Conservation (phyloP, 495 filamentous ascomycete species). For the Aspergillus nidulans region DNA sequence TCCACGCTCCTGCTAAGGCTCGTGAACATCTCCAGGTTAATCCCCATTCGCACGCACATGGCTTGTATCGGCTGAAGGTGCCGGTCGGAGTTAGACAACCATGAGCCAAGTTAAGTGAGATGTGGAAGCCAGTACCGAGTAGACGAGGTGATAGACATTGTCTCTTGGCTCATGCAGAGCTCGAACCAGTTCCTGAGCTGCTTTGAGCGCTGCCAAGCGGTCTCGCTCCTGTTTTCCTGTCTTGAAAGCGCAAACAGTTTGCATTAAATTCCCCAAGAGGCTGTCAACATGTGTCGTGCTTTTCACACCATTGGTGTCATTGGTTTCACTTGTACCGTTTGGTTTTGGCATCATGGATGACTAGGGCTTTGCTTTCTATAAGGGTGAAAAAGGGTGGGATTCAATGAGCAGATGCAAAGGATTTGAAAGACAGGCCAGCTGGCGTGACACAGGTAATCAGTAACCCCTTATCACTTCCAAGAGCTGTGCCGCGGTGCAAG, state of each 20-base stretch:
- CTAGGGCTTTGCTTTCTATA: background rate
- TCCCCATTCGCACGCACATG: constrained; percentile 16
- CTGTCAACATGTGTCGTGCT: background rate
- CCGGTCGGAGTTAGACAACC: background rate
- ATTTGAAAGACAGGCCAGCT: background rate
- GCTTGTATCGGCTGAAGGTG: constrained; percentile 13
- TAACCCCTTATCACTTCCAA: background rate
- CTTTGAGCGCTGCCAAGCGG: constrained; percentile 14
- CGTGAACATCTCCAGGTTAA: constrained; percentile 19
- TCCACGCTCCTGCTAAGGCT: constrained; percentile 4
- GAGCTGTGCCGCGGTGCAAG: background rate
- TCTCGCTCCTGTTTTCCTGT: constrained; percentile 7
- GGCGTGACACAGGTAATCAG: background rate
- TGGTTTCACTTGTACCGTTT: too few species aligned
- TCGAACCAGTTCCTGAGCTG: constrained; percentile 9
- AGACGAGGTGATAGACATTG: constrained; percentile 6
- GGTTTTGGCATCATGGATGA: too few species aligned
- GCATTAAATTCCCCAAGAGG: background rate
- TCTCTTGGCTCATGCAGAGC: constrained; percentile 15
- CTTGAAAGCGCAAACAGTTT: background rate
- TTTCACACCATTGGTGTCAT: background rate
- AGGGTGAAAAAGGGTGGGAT: too few species aligned
- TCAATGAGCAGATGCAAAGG: background rate
- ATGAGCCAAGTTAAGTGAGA: background rate
- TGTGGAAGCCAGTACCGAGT: constrained; percentile 2